These are phyloP conservation scores for Ceriops decandra DNA, from an alignment of 345 rosid genomes.

Conservation along the genomic window DNA sequence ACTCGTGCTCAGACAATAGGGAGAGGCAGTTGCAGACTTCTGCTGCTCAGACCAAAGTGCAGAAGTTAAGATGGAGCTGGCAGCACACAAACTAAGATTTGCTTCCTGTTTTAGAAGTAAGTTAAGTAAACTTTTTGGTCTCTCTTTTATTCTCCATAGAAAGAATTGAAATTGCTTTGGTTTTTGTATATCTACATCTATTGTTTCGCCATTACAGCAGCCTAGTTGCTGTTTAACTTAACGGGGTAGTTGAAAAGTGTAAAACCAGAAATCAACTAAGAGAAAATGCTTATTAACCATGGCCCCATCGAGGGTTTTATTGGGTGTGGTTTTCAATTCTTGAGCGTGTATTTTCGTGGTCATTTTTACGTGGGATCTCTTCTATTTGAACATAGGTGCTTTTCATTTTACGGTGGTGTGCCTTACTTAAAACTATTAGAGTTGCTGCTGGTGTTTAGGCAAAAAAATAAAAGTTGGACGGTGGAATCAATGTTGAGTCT, in stretches of 20 bases:
- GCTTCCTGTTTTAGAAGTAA: slow-evolving; percentile 28
- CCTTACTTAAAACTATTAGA: slow-evolving; percentile 3
- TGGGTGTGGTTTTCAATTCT: slow-evolving; percentile 13
- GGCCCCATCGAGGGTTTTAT: slow-evolving; percentile 13
- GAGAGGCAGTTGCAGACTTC: not conserved
- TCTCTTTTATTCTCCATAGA: slow-evolving; percentile 1
- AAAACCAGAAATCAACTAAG: slow-evolving; percentile 11
- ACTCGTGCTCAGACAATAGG: not conserved
- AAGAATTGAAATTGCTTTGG: not conserved
- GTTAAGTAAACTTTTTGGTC: slow-evolving; percentile 3
- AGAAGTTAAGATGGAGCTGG: slow-evolving; percentile 31
- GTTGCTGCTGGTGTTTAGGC: slow-evolving; percentile 24
- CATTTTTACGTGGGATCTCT: slow-evolving; percentile 11
- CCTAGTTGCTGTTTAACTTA: slow-evolving; percentile 14
- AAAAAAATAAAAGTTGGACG: slow-evolving; percentile 11
- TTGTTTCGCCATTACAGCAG: slow-evolving; percentile 7
- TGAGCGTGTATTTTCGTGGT: not conserved
- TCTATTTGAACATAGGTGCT: slow-evolving; percentile 5
- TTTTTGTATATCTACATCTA: not conserved
- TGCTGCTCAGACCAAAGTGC: slow-evolving; percentile 3
- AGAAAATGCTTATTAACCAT: slow-evolving; percentile 8
- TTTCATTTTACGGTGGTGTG: not conserved
- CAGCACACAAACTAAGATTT: slow-evolving; percentile 21
- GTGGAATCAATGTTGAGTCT: slow-evolving; percentile 12
- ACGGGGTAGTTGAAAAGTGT: slow-evolving; percentile 5